Conservation (phyloP, 257 asterid species). For the Gardenia jasminoides region DNA sequence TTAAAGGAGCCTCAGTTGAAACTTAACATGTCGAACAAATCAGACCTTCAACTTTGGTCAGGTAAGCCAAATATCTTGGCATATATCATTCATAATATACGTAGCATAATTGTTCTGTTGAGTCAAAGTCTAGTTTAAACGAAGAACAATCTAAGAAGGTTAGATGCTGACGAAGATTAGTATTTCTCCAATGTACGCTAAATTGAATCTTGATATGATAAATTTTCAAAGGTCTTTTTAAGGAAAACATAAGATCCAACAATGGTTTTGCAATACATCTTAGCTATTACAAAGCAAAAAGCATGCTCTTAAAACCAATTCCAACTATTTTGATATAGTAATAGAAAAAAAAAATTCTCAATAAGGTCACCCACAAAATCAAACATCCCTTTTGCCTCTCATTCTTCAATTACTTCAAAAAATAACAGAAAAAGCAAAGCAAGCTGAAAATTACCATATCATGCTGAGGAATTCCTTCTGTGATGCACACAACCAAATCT, state of each 20-base stretch:
- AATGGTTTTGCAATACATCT: neutral
- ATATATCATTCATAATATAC: too few species aligned
- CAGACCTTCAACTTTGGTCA: neutral
- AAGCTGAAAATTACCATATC: constrained; percentile 63
- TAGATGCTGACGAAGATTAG: neutral
- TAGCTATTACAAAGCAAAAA: neutral
- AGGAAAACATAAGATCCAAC: too few species aligned
- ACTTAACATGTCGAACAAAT: neutral
- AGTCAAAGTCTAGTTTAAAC: neutral
- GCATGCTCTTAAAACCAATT: neutral
- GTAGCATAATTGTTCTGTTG: neutral
- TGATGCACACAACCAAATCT: constrained; percentile 87
- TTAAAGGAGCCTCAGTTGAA: neutral
- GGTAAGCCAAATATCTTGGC: neutral
- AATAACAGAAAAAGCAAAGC: neutral
- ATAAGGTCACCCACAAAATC: neutral
- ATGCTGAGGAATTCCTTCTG: constrained; percentile 94
- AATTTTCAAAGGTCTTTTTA: too few species aligned
- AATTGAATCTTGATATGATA: too few species aligned
- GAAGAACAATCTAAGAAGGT: neutral
- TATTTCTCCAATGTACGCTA: too few species aligned
- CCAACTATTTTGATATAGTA: neutral
- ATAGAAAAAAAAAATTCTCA: neutral
- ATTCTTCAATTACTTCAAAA: neutral
- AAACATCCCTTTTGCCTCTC: neutral